These are phyloP conservation scores for Brassica nigra DNA, from an alignment of 345 rosid genomes.

Conservation along the genomic window DNA sequence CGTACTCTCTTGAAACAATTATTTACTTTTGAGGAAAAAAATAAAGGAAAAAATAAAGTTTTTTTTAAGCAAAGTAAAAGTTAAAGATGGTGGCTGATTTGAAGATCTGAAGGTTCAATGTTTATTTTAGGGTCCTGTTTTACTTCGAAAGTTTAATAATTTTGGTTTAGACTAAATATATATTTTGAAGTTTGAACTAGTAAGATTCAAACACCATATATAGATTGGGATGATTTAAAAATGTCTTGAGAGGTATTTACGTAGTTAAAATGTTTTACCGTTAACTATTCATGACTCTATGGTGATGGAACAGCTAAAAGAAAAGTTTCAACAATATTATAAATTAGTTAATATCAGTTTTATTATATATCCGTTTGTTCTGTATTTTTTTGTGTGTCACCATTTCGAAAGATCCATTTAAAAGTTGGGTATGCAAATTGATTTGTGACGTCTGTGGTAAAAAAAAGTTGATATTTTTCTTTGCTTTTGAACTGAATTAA, in stretches of 20 bases:
- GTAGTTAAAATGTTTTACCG: background rate
- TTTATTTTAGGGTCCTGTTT: no score
- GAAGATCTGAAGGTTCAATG: background rate
- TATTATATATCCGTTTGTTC: no score
- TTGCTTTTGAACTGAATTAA: background rate
- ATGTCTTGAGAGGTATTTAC: background rate
- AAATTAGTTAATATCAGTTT: background rate
- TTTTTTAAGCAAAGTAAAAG: background rate
- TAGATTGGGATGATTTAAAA: background rate
- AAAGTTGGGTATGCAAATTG: background rate
- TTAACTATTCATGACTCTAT: background rate
- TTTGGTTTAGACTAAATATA: background rate
- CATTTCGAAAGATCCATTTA: background rate
- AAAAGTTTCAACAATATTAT: background rate
- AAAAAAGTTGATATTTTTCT: background rate
- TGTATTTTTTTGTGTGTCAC: background rate
- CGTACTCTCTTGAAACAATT: slow-evolving; percentile 5
- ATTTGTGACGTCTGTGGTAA: background rate
- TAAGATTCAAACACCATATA: background rate
- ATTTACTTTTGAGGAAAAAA: slow-evolving; percentile 1
- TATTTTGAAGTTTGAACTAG: background rate
- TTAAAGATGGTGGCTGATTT: background rate
- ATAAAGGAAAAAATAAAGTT: background rate
- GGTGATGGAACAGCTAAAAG: background rate
- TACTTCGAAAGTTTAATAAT: background rate